These are phyloP conservation scores for Umbellularia californica DNA, from an alignment of 164 flowering plant genomes.

Conservation along the genomic window DNA sequence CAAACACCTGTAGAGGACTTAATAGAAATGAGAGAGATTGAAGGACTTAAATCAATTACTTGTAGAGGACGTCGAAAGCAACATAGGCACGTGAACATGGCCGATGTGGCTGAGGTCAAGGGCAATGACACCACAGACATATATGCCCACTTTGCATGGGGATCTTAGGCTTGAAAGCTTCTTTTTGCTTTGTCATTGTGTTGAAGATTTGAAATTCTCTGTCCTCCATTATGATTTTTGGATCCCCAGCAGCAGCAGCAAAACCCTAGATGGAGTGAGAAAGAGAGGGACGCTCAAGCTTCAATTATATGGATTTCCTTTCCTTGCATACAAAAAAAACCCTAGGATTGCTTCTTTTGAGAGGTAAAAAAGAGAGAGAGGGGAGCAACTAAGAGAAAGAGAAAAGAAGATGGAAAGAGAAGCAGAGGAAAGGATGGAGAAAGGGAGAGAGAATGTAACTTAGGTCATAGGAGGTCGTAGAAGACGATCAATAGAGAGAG, in stretches of 20 bases:
- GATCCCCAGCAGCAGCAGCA: background rate
- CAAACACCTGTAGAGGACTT: no score
- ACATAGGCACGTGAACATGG: constrained; percentile 88
- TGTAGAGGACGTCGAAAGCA: constrained; percentile 68
- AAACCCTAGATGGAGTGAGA: background rate
- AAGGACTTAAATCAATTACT: constrained; percentile 25
- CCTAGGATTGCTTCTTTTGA: no score
- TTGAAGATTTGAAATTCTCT: constrained; percentile 35
- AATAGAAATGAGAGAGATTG: no score
- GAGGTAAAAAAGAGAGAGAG: no score
- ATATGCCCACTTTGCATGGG: constrained; percentile 66
- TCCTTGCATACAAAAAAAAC: no score
- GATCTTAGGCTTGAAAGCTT: constrained; percentile 46
- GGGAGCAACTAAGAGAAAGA: no score
- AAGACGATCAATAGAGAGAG: no score
- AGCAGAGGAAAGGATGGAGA: no score
- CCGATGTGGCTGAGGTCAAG: constrained; percentile 84
- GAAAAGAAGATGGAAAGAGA: no score
- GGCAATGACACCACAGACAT: constrained; percentile 76
- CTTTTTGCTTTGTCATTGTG: constrained; percentile 62
- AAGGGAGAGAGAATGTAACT: no score
- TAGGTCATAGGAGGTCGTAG: no score
- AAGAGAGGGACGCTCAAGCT: background rate
- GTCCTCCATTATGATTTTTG: background rate
- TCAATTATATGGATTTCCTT: no score